Evolutionary conservation across 2,329 filamentous ascomycete genomes (phyloP), one percentile per base, ranked within the genome.

Genomic region (Ophiostoma novo-ulmi): DNA sequence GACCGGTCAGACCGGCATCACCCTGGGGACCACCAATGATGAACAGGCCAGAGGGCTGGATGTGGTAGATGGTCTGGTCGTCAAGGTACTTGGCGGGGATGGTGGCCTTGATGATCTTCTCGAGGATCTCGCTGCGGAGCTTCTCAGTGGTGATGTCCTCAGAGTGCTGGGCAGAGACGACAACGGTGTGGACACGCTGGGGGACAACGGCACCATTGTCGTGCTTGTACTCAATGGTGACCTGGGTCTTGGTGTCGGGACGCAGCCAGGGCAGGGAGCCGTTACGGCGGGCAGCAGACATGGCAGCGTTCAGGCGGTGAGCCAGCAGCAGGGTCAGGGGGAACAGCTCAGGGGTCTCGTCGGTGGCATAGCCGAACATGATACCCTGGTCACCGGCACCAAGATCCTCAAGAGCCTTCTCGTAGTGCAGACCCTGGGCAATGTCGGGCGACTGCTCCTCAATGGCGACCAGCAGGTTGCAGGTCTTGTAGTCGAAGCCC

Each of bases 401-500:
- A 75, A 99, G 90, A 85, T 97, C 90, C 89, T 99, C 95, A 68
- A 99, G 91, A 76, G 93, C 93, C 86, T 97, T 88, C 76, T 99
- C 95, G 82, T 97, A 97, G 87, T 98, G 93, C 71, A 99, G 92
- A 87, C 95, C 95, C 85, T 98, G 95, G 77, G 95, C 95, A 79
- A 99, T 99, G 83, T 99, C 95, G 79, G 94, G 92, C 73, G 94
- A 98, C 85, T 99, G 95, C 85, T 99, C 89, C 90, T 99, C 95
- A 82, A 99, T 97, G 84, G 94, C 95, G 78, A 98, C 94, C 77
- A 98, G 89, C 79, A 99, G 88, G 86, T 97, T 98, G 87, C 91
- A 94, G 77, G 95, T 99, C 91, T 98, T 98, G 93, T 97, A 97
- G 86, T 99, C 95, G 84, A 99, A 99, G 74, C 95, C 95, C 90